Conservation (phyloP, 2,329 filamentous ascomycete genomes). For the Pyrenophora teres region DNA sequence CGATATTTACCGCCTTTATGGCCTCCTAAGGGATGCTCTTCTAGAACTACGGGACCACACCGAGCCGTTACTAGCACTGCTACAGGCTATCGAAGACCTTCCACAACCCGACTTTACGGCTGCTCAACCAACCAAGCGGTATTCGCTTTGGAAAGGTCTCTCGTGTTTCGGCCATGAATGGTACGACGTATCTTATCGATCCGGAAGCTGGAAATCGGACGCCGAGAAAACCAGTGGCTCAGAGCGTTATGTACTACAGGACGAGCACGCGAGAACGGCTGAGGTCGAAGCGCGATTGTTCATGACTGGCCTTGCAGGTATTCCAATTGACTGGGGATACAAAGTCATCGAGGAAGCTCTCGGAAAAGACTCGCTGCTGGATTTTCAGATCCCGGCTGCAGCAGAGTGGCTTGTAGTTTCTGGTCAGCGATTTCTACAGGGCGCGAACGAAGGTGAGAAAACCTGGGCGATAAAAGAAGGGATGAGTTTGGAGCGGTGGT, state of each 20-base stretch:
- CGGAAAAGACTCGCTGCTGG: constrained; percentile 2
- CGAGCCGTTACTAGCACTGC: constrained; percentile 1
- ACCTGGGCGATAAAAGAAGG: background rate
- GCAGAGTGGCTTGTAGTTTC: constrained; percentile 1
- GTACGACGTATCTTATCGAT: constrained; percentile 3
- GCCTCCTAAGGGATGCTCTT: constrained; percentile 10
- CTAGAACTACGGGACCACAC: constrained; percentile 5
- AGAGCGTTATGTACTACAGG: background rate
- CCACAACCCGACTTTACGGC: constrained; percentile 1
- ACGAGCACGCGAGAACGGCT: constrained; percentile 1
- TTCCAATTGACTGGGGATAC: constrained; percentile 12
- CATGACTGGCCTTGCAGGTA: background rate
- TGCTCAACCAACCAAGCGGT: background rate
- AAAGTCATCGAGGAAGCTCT: constrained; percentile 10
- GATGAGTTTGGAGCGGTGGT: background rate
- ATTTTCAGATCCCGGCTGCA: constrained; percentile 11
- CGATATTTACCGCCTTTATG: constrained; percentile 3
- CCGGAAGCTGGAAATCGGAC: constrained; percentile 1
- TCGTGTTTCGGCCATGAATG: constrained; percentile 8
- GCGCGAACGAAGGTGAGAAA: background rate
- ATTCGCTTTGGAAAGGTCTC: constrained; percentile 7
- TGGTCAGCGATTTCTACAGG: constrained; percentile 1
- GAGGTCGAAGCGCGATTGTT: constrained; percentile 9
- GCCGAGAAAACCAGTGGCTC: background rate
- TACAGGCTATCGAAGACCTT: constrained; percentile 8